These are phyloP conservation scores for Boletus rubropictus DNA, from an alignment of 768 basidiomycete species.

Conservation along the genomic window DNA sequence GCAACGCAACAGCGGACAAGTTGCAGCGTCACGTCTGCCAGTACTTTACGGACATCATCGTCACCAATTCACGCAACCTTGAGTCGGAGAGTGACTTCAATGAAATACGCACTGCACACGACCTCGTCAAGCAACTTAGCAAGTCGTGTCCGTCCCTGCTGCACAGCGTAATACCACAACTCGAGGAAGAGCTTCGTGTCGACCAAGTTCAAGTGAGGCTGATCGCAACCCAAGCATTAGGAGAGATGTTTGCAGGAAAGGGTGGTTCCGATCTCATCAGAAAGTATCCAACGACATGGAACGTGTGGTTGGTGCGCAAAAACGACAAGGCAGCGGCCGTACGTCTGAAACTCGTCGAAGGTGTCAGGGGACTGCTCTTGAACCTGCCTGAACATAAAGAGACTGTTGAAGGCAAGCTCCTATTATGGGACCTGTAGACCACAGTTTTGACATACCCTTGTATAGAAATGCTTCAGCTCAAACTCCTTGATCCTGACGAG, in stretches of 20 bases:
- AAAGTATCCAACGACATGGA: constrained; percentile 84
- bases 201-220: constrained; percentile 65
- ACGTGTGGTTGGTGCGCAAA: constrained; percentile 70
- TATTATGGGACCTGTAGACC: background rate
- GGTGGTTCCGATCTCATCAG: constrained; percentile 65
- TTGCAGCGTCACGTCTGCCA: constrained; percentile 84
- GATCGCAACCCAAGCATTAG: constrained; percentile 82
- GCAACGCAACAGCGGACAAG: constrained; percentile 77
- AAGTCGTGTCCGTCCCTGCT: constrained; percentile 75
- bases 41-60: constrained; percentile 90
- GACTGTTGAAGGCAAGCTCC: constrained; percentile 64
- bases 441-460: constrained; percentile 4
- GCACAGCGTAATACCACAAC: constrained; percentile 86
- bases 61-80: constrained; percentile 47
- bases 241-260: constrained; percentile 85
- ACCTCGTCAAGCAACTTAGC: constrained; percentile 78
- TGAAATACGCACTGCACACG: constrained; percentile 72
- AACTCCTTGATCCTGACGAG: constrained; percentile 85
- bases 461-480: constrained; percentile 53
- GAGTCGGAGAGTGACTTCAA: constrained; percentile 54
- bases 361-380: constrained; percentile 51
- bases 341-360: constrained; percentile 75
- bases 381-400: constrained; percentile 63
- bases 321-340: constrained; percentile 71
- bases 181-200: constrained; percentile 84